A percentile compares a stretch with the other conserved stretches of the same genome.
phyloP scores from a whole-genome alignment of 768 basidiomycete genomes.

The Agrocybe pediades region DNA sequence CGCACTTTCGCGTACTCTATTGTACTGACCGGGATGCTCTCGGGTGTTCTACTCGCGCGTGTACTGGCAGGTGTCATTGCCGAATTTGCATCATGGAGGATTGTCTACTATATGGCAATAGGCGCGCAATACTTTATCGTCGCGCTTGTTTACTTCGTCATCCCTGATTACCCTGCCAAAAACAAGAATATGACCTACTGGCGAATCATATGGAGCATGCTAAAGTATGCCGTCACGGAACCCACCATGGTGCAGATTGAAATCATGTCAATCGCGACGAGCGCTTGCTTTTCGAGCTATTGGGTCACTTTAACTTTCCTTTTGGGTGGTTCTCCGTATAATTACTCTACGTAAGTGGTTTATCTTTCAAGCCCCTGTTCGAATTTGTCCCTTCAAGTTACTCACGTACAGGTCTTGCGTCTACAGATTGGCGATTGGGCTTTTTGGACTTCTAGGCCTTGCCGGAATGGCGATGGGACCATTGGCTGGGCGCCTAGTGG shows the following conservation, averaged over 20 bases:
- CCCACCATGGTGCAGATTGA: slow-evolving; percentile 72
- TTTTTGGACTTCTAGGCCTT: slow-evolving; percentile 63
- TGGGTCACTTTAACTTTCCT: slow-evolving; percentile 83
- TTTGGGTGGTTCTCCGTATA: slow-evolving; percentile 71
- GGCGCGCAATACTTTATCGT: slow-evolving; percentile 64
- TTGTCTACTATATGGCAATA: slow-evolving; percentile 77
- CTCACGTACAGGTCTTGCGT: not conserved
- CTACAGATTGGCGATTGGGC: slow-evolving; percentile 47
- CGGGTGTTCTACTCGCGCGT: slow-evolving; percentile 73
- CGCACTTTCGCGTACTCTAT: slow-evolving; percentile 77
- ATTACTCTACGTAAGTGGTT: slow-evolving; percentile 66
- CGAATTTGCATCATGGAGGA: slow-evolving; percentile 67
- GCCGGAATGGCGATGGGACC: slow-evolving; percentile 63
- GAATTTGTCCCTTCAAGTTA: not conserved
- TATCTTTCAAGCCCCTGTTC: too few relatives aligned
- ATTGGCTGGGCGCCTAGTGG: slow-evolving; percentile 58
- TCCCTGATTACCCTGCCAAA: slow-evolving; percentile 84
- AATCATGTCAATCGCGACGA: slow-evolving; percentile 59
- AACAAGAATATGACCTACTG: slow-evolving; percentile 64
- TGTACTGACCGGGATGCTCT: slow-evolving; percentile 63
- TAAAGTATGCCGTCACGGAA: slow-evolving; percentile 70
- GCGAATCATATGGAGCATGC: slow-evolving; percentile 74
- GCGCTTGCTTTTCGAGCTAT: slow-evolving; percentile 57
- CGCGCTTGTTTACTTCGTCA: slow-evolving; percentile 54
- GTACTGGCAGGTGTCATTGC: slow-evolving; percentile 76